Conservation (phyloP, 2,329 filamentous ascomycete genomes). For the Massarina eburnea region DNA sequence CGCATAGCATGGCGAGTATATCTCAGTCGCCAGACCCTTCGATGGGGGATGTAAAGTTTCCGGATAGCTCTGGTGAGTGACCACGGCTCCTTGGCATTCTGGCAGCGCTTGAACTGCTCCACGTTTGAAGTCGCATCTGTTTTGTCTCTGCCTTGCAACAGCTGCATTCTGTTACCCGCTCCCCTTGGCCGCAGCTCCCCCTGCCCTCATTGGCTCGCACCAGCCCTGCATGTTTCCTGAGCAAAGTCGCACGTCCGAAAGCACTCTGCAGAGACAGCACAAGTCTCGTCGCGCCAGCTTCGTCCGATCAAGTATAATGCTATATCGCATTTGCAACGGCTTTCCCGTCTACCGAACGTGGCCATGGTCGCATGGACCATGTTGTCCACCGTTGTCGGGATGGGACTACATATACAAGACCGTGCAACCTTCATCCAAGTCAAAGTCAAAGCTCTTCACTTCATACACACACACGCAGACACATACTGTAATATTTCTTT, state of each 20-base stretch:
- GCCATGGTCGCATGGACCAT: conserved; percentile 24
- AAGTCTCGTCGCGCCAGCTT: conserved; percentile 32
- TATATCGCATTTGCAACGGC: conserved; percentile 26
- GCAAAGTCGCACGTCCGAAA: conserved; percentile 16
- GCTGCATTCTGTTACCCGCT: conserved; percentile 18
- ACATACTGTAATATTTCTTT: conserved; percentile 33
- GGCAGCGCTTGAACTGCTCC: conserved; percentile 28
- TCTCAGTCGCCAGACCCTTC: conserved; percentile 32
- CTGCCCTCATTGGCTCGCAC: conserved; percentile 22
- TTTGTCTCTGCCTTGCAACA: conserved; percentile 33
- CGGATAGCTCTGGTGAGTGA: conserved; percentile 40
- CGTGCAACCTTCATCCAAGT: conserved; percentile 19
- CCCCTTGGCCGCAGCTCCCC: conserved; percentile 18
- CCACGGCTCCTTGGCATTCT: conserved; percentile 17
- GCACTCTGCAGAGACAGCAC: conserved; percentile 30
- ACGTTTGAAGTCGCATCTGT: conserved; percentile 34
- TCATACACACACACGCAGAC: conserved; percentile 23
- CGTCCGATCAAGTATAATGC: conserved; percentile 26
- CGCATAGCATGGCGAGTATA: conserved; percentile 38
- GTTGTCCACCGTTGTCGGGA: conserved; percentile 10
- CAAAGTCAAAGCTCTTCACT: conserved; percentile 27
- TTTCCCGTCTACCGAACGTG: conserved; percentile 24
- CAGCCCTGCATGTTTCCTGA: conserved; percentile 13
- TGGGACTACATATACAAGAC: conserved; percentile 38
- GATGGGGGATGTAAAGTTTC: conserved; percentile 29